Evolutionary conservation across 306 rosid genomes (phyloP), one percentile per base, ranked within the genome.

Genomic region (Dryas octopetala): DNA sequence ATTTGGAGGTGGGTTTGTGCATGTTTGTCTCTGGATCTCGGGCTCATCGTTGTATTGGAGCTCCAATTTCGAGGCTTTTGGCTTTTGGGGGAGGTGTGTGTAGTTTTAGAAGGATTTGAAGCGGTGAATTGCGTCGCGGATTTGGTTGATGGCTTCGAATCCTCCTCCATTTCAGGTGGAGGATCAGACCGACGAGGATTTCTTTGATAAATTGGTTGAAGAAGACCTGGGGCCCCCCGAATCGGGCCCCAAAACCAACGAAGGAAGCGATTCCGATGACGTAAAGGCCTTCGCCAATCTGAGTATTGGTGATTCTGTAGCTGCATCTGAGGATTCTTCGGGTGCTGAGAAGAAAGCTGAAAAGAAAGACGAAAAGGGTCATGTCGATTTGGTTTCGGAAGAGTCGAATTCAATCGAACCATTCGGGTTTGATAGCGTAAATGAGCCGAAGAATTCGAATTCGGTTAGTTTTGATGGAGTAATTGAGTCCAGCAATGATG

Each of bases 161-260:
- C 97, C 93, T 79, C 79, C 86, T 90, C 91, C 97, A 78, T 88
- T 85, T 67, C 81, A 79, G 14, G 67, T 91, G 93, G 96, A 93
- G 93, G 98, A 93, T 91, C 93, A 88, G 73, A 85, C 97, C 43
- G 96, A 91, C 58, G 98, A 84, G 80, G 98, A 91, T 84, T 93
- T 93, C 82, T 93, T 93, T 59, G 98, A 93, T 83, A 93, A 89
- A 81, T 81, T 93, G 82, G 96, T 93, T 16, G 90, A 88, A 79
- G 95, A 94, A 74, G 97, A 89, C 54, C 70, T 76, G 50, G 84
- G 40, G 58, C 85, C 89, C 19, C 38, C 76, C 4, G 72, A 54
- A 60, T 70, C 74, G 19, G 85, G 78, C 53, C 46, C 80, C 48
- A 59, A 73, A 14, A 77, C 71, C 43, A 63, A 73, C 1, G 84